Evolutionary conservation across 2,329 filamentous ascomycete species (phyloP), one percentile per base, ranked within the genome.

Genomic region (Botryotinia globosa): DNA sequence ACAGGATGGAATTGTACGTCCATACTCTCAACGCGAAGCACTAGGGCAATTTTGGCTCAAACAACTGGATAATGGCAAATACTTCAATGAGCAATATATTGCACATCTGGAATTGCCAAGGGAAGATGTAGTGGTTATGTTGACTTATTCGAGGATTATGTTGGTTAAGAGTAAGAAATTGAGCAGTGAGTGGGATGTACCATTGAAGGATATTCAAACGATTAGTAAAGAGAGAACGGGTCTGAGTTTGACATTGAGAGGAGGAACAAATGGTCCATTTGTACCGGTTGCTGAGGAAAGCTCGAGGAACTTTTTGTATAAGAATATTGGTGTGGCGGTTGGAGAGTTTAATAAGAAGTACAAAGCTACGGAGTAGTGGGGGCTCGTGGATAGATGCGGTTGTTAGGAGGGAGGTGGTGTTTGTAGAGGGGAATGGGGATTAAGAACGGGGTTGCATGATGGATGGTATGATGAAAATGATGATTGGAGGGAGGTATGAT

Each of bases 1-100:
- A 25, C 89, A 91, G 59, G 95, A 99, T 81, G 96, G 96, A 58
- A 93, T 99, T 74, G 94, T 99, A 48, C 91, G 95, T 4, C 94
- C 96, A 0, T 99, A 97, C 85, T 94, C 91, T 72, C 93, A 97
- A 80, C 93, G 96, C 64, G 96, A 99, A 85, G 94, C 96, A 0
- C 89, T 99, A 4, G 96, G 96, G 0, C 96, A 99, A 82, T 98
- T 94, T 85, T 99, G 96, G 97, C 90, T 99, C 76, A 99, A 99
- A 86, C 97, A 97, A 73, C 90, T 97, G 18, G 96, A 99, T 83
- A 96, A 98, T 76, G 96, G 96, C 74, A 96, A 94, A 82, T 98
- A 95, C 85, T 99, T 99, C 87, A 92, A 97, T 83, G 96, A 99
- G 82, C 89, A 94, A 80, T 99, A 99, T 84, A 96, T 99, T 81